These are phyloP conservation scores for Fusarium pseudocircinatum DNA, from an alignment of 2,329 filamentous ascomycete genomes.

Conservation along the genomic window DNA sequence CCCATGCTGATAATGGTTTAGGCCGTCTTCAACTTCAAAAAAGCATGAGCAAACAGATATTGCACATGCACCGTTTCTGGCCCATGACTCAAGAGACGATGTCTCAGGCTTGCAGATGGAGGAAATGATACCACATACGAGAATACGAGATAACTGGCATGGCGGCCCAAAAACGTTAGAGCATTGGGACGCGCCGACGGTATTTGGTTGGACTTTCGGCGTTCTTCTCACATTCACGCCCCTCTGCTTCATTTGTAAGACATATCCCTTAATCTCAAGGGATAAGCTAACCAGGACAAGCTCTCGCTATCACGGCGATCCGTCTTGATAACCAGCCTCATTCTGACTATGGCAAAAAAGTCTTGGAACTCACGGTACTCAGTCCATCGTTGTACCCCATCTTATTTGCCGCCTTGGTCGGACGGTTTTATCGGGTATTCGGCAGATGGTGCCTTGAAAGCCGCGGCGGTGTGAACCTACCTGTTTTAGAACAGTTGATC, in stretches of 20 bases:
- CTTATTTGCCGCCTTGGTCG: background rate
- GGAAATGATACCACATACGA: accelerated
- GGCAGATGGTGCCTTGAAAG: background rate
- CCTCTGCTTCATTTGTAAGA: background rate
- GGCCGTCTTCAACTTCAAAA: background rate
- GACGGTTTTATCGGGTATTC: background rate
- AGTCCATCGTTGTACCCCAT: background rate
- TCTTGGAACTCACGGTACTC: background rate
- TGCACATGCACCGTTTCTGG: background rate
- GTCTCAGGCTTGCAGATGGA: background rate
- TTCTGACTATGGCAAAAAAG: background rate
- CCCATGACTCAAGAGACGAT: background rate
- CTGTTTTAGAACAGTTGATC: background rate
- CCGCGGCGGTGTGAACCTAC: background rate
- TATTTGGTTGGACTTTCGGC: background rate
- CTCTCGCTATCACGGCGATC: background rate
- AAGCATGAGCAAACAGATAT: background rate
- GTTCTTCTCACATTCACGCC: background rate
- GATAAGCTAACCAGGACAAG: background rate
- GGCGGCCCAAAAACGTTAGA: background rate
- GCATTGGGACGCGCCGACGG: background rate
- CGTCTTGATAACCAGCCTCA: background rate
- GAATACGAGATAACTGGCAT: background rate
- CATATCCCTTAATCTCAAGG: too few relatives aligned
- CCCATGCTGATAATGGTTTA: background rate